Conservation (phyloP, 148 eudicot genomes). For the Persicaria maculosa region DNA sequence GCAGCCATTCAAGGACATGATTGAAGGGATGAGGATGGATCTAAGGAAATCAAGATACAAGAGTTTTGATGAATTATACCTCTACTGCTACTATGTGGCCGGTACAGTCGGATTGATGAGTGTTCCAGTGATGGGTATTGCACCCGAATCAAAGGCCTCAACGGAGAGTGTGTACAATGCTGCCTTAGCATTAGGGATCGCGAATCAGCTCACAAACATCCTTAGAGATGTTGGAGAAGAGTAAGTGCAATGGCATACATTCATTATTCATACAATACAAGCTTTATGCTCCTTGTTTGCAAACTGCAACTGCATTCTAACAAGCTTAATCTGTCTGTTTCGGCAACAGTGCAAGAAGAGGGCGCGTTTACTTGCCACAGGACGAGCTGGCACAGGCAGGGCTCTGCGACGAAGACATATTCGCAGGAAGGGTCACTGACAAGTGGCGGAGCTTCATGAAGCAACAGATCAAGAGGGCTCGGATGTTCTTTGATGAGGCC, state of each 20-base stretch:
- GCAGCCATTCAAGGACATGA: slow-evolving; percentile 99
- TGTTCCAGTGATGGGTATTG: slow-evolving; percentile 96
- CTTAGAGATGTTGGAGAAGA: slow-evolving; percentile 99
- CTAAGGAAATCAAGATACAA: slow-evolving; percentile 82
- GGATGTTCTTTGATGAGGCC: slow-evolving; percentile 88
- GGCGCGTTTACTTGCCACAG: slow-evolving; percentile 86
- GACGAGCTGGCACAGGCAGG: slow-evolving; percentile 93
- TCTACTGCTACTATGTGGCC: slow-evolving; percentile 94
- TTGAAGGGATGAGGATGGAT: slow-evolving; percentile 96
- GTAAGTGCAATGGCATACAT: slow-evolving; percentile 37
- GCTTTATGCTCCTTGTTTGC: background rate
- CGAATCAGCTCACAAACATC: slow-evolving; percentile 91
- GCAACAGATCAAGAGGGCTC: slow-evolving; percentile 85
- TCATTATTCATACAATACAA: background rate
- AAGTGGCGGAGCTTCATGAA: slow-evolving; percentile 98
- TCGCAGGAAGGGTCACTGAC: slow-evolving; percentile 81
- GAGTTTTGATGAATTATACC: slow-evolving; percentile 82
- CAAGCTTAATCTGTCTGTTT: background rate
- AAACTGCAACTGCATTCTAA: background rate
- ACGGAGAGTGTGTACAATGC: slow-evolving; percentile 85
- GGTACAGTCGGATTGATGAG: slow-evolving; percentile 98
- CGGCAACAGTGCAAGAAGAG: slow-evolving; percentile 72
- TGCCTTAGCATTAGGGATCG: slow-evolving; percentile 84
- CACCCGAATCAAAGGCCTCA: slow-evolving; percentile 75
- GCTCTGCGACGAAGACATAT: slow-evolving; percentile 86